Evolutionary conservation across 1,284 basidiomycete genomes (phyloP), one percentile per base, ranked within the genome.

Genomic region (Tilletia caries): DNA sequence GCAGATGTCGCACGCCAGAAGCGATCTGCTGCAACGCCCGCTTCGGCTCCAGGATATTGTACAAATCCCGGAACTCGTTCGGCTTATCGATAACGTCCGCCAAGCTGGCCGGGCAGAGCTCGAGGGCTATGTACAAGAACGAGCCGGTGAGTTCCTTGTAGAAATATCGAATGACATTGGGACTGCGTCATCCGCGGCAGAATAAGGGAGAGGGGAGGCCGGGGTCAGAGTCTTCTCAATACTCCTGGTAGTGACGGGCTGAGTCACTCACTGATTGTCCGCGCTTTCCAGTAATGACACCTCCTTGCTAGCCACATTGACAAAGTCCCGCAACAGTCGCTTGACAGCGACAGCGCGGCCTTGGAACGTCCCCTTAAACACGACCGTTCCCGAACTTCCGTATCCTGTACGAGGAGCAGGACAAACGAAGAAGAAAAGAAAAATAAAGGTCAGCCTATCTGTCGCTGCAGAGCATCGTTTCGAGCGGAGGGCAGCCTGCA

Each of bases 331-430:
- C 32, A 98, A 87, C 15, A 98, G 88, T 0, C 96, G 91, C 85
- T 98, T 98, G 73, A 98, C 95, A 4, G 95, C 95, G 0, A 98
- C 95, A 0, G 94, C 92, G 67, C 96, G 89, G 0, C 93, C 94
- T 85, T 98, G 95, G 66, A 98, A 89, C 3, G 92, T 92, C 2
- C 96, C 95, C 80, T 91, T 89, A 84, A 90, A 93, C 0, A 98
- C 95, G 34, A 98, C 92, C 0, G 95, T 98, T 3, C 95, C 95
- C 76, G 96, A 94, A 0, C 95, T 98, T 3, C 95, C 95, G 79
- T 92, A 95, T 2, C 95, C 93, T 94, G 32, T 18, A 25, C 8
- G 23, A 50, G 6, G 58, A 34, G 43, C 3, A 48, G 43, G 33
- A 10, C 44, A 64, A 44, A 48, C n/a, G n/a, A 65, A 44, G 64